Evolutionary conservation across 305 asterid species (phyloP), one percentile per base, ranked within the genome.

Genomic region (Fraxinus latifolia): DNA sequence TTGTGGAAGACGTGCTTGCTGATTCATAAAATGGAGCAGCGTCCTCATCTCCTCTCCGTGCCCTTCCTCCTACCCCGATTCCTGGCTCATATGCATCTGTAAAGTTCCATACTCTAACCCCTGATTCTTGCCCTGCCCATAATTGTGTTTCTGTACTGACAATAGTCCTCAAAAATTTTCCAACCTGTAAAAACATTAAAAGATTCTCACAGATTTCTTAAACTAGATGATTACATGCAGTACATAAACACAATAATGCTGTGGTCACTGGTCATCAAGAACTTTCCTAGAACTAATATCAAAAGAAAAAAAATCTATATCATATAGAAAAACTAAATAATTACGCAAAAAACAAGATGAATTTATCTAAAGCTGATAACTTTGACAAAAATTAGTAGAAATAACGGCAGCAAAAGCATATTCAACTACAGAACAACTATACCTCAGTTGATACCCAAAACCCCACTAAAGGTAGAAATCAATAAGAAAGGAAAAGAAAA

Each of bases 41-140:
- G 34, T 96, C 98, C 84, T 94, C 99, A 37, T 96, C 99, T 8
- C 97, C 99, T 82, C 98, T 91, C 82, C 90, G 86, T 32, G 92
- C 92, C 82, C 93, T 88, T 79, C 96, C 93, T 33, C 90, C 93
- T 9, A 76, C 58, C 81, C 97, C 97, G 1, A 77, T 39, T 79
- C 99, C 99, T 31, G 94, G 89, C 82, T 89, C 91, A 80, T 86
- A 92, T 82, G 97, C 90, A 90, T 94, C 95, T 0, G 90, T 76
- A 80, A 94, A 84, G 73, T 93, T 89, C 99, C 99, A 96, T 50
- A 94, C 95, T 88, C 99, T 88, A 71, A 96, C 93, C 11, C 99
- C 98, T 0, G 93, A 90, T 88, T 95, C 99, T 80, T 91, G 97
- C 19, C 98, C 99, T 23, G 94, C 98, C 99, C 98, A 95, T 36